Evolutionary conservation across 2,329 filamentous ascomycete genomes (phyloP), one percentile per base, ranked within the genome.

Genomic region (Boeremia exigua): DNA sequence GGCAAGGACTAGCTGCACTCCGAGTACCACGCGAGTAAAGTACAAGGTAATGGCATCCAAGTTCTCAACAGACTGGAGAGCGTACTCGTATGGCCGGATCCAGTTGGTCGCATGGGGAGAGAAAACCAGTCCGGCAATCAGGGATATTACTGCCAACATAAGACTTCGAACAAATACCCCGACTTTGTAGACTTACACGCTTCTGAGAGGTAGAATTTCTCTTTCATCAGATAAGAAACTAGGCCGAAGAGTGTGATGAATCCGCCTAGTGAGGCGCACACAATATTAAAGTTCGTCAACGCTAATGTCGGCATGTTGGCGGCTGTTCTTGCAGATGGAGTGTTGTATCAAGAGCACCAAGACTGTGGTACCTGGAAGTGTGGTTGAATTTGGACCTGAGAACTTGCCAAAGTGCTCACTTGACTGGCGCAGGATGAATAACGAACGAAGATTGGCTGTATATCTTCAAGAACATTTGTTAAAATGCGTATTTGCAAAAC

Each of bases 181-280:
- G n/a, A 12, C 28, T 25, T n/a, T 5, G 14, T 14, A 23, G 17
- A 85, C 89, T 73, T 80, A 94, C 91, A 80, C 48, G 93, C 91
- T 83, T 97, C 93, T 1, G 92, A 96, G 1, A 97, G 83, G 73
- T 96, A 96, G 71, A 91, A 94, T 54, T 87, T 89, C 78, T 96
- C 93, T 72, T 97, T 96, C 70, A 91, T 83, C 15, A 96, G 83
- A 71, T 92, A 96, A 0, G 92, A 96, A 0, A 97, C 91, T 38
- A 97, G 79, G 3, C 92, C 92, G 69, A 96, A 97, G n/a, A 96
- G 65, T 0, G 91, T 92, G 59, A 97, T 87, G 78, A 96, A 97
- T 1, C 91, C 93, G 12, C 93, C 93, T 11, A 96, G 77, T 7
- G 91, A 84, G 48, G 90, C 88, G 71, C 91, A 87, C 50, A 92